Evolutionary conservation across 1,284 basidiomycete genomes (phyloP), one percentile per base, ranked within the genome.

Genomic region (Fomitopsis pinicola): DNA sequence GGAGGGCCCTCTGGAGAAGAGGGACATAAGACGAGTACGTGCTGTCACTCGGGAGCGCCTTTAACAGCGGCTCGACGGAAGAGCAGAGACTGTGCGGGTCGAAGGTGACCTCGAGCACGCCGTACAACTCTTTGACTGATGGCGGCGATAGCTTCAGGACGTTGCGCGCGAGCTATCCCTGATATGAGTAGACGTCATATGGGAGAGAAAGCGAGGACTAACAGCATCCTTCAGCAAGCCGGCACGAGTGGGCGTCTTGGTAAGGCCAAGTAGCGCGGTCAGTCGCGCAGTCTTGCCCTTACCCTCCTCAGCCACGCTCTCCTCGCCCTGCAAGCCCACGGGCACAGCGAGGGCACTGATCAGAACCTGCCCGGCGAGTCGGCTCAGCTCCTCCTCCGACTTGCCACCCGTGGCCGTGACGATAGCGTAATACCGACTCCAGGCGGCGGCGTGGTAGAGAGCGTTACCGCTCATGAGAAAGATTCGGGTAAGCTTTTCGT

Each of bases 401-500:
- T 85, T 89, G 19, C 86, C 84, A 26, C 88, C 85, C 35, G 87
- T 88, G 61, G 79, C 82, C 3, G 83, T 86, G 45, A 88, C 82
- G 56, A 92, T 74, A 35, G 82, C 77, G 64, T 91, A 89, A 76
- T 96, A 98, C 61, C 92, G 84, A 61, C 91, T 89, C 94, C 95
- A 98, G 0, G 97, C 95, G 22, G 97, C 95, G 60, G 97, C 97
- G 74, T 99, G 97, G 80, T 97, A 99, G 44, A 99, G 82, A 15
- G 93, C 88, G 73, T 96, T 97, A 5, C 92, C 93, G 67, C 94
- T 96, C 77, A 94, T 94, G 68, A 94, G 80, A 77, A 99, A 99
- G 71, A 99, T 98, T 70, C 92, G 91, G 52, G 95, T 94, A 65
- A 98, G 87, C 79, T 98, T 98, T 76, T 98, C 96, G 78, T 98